Conservation (phyloP, 495 filamentous ascomycete species). For the Podospora conica region DNA sequence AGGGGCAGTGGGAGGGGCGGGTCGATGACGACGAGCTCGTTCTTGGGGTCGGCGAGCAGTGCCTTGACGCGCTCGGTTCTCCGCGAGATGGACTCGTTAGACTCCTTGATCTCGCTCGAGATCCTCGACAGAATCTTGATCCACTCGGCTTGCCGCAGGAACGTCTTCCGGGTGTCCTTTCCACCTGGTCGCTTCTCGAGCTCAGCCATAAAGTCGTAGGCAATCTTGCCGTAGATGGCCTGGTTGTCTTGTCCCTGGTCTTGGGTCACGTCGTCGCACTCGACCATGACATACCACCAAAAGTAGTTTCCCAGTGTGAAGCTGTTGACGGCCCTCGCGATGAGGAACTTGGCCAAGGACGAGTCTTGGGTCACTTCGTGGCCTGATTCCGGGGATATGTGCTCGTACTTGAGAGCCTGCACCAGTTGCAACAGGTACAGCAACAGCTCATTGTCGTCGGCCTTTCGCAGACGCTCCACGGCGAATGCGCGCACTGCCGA, state of each 20-base stretch:
- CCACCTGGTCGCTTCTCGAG: constrained; percentile 58
- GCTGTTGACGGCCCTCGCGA: constrained; percentile 75
- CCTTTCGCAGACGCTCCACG: constrained; percentile 82
- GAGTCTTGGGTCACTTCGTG: constrained; percentile 70
- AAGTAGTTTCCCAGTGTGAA: constrained; percentile 90
- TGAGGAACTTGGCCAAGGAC: constrained; percentile 83
- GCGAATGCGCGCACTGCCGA: constrained; percentile 83
- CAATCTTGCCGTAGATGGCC: constrained; percentile 81
- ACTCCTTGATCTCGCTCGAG: constrained; percentile 79
- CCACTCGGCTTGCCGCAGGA: constrained; percentile 84
- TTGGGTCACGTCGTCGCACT: constrained; percentile 72
- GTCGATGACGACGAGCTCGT: constrained; percentile 75
- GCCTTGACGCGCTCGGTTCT: constrained; percentile 81
- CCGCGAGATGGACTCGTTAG: constrained; percentile 64
- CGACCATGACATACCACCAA: constrained; percentile 98
- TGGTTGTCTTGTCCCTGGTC: constrained; percentile 65
- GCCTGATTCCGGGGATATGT: constrained; percentile 50
- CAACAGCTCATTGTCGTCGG: constrained; percentile 88
- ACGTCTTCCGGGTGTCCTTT: constrained; percentile 62
- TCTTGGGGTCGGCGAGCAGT: constrained; percentile 79
- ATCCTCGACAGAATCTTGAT: constrained; percentile 82
- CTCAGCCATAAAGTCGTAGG: constrained; percentile 92
- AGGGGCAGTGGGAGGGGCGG: constrained; percentile 84
- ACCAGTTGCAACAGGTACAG: constrained; percentile 93
- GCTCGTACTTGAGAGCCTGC: constrained; percentile 94